Percentiles rank a stretch among this genome's conserved stretches.
Evolutionary conservation across 2,329 filamentous ascomycete genomes (phyloP).

Genomic region (Dothistroma septosporum): DNA sequence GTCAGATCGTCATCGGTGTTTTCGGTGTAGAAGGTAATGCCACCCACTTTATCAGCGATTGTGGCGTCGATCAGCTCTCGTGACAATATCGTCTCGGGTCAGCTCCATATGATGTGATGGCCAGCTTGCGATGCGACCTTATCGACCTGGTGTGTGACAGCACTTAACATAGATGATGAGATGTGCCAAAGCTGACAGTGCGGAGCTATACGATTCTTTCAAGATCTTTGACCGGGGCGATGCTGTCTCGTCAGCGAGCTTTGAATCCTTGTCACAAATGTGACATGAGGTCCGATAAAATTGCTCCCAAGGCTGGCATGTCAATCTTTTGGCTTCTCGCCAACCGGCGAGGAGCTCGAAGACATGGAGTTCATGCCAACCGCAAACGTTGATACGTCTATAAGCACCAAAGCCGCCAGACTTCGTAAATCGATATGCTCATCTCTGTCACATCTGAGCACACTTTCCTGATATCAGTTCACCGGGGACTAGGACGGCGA

Average conservation of each 20-base stretch:
- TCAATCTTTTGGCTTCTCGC: background rate
- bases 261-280: too few species aligned
- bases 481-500: background rate
- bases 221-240: background rate
- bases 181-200: background rate
- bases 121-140: slow-evolving; percentile 6
- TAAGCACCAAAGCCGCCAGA: background rate
- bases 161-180: background rate
- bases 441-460: background rate
- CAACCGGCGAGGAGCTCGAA: background rate
- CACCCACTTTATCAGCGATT: slow-evolving; percentile 15
- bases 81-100: slow-evolving; percentile 11
- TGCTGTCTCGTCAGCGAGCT: background rate
- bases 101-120: slow-evolving; percentile 19
- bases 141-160: background rate
- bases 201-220: background rate
- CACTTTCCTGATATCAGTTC: background rate
- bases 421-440: background rate
- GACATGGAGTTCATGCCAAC: background rate
- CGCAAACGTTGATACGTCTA: background rate
- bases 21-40: slow-evolving; percentile 19
- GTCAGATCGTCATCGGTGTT: slow-evolving; percentile 14
- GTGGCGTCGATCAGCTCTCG: slow-evolving; percentile 10
- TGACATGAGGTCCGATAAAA: too few species aligned
- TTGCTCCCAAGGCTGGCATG: too few species aligned